A percentile compares a stretch with the other conserved stretches of the same genome.
These are phyloP conservation scores for Quercus suber DNA, from an alignment of 306 rosid species.

Conservation along the genomic window DNA sequence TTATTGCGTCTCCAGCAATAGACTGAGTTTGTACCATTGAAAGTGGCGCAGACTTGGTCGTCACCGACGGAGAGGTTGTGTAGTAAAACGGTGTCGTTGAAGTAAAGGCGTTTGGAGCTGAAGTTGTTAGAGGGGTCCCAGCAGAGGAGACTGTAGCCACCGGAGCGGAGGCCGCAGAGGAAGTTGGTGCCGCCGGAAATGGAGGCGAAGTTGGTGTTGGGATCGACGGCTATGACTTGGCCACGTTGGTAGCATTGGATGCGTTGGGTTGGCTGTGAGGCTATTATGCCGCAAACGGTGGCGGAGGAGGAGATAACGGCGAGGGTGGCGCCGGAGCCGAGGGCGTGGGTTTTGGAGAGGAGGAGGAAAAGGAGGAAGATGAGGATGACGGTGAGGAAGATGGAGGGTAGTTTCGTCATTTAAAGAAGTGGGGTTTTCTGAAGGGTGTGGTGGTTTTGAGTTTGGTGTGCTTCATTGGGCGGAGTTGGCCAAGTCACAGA, in stretches of 20 bases:
- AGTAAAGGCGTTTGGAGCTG: conserved; percentile 41
- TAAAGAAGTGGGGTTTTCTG: conserved; percentile 27
- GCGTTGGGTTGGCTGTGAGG: conserved; percentile 40
- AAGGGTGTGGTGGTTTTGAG: conserved; percentile 27
- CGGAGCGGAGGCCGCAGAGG: conserved; percentile 72
- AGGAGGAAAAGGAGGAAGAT: background rate
- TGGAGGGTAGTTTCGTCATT: conserved; percentile 59
- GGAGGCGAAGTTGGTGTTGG: conserved; percentile 50
- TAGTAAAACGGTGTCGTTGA: conserved; percentile 25
- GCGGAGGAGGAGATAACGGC: conserved; percentile 50
- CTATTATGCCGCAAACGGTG: conserved; percentile 70
- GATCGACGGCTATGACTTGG: conserved; percentile 26
- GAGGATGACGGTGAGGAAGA: conserved; percentile 13
- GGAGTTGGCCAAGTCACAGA: conserved; percentile 15
- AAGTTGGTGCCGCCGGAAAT: conserved; percentile 64
- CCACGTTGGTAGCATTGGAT: conserved; percentile 62
- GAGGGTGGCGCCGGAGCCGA: conserved; percentile 77
- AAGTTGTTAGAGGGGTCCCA: conserved; percentile 48
- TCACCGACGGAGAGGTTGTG: conserved; percentile 69
- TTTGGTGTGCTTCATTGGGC: conserved; percentile 57
- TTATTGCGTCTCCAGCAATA: conserved; percentile 54
- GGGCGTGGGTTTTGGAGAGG: conserved; percentile 32
- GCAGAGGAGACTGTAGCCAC: conserved; percentile 46
- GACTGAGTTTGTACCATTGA: conserved; percentile 33
- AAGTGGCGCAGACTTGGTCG: conserved; percentile 61